phyloP scores from a whole-genome alignment of 163 green algal genomes.

The Coccomyxa subellipsoidea region DNA sequence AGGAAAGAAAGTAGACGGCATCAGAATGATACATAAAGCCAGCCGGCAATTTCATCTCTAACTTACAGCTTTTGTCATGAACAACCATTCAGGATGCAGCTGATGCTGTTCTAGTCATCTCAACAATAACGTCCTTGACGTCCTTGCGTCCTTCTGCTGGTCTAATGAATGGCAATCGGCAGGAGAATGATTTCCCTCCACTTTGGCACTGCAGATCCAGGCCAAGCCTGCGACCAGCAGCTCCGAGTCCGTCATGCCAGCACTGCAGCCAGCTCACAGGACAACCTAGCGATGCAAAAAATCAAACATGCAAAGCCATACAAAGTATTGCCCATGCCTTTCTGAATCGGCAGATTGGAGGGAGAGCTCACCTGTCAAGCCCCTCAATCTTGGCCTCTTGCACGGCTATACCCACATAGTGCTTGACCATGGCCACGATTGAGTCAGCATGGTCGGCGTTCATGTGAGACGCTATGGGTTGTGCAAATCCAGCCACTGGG shows the following conservation, averaged over 20 bases:
- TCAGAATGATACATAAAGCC: too few species aligned
- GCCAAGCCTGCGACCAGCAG: constrained; percentile 13
- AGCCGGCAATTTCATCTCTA: too few species aligned
- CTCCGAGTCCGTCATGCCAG: too few species aligned
- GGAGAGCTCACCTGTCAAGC: constrained; percentile 11
- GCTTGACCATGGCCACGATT: constrained; percentile 3
- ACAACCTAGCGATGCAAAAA: too few species aligned
- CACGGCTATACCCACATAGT: not conserved
- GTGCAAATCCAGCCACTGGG: constrained; percentile 14
- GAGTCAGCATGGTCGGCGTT: constrained; percentile 19
- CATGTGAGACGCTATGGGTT: constrained; percentile 20
- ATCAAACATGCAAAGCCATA: too few species aligned
- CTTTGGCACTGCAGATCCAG: constrained; percentile 5
- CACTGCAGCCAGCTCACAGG: too few species aligned
- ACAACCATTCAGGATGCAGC: not conserved
- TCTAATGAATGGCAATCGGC: constrained; percentile 13
- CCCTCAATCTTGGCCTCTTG: not conserved
- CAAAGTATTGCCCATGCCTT: too few species aligned
- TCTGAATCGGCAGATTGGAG: not conserved
- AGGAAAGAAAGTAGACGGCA: not conserved
- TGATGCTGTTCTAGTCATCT: constrained; percentile 22
- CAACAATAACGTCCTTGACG: constrained; percentile 25
- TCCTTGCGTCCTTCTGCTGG: constrained; percentile 16
- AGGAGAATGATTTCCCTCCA: not conserved
- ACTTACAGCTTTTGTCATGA: too few species aligned